A percentile compares a stretch with the other conserved stretches of the same genome.
Conservation (phyloP, 2,329 filamentous ascomycete species). For the Fusarium gaditjirri region DNA sequence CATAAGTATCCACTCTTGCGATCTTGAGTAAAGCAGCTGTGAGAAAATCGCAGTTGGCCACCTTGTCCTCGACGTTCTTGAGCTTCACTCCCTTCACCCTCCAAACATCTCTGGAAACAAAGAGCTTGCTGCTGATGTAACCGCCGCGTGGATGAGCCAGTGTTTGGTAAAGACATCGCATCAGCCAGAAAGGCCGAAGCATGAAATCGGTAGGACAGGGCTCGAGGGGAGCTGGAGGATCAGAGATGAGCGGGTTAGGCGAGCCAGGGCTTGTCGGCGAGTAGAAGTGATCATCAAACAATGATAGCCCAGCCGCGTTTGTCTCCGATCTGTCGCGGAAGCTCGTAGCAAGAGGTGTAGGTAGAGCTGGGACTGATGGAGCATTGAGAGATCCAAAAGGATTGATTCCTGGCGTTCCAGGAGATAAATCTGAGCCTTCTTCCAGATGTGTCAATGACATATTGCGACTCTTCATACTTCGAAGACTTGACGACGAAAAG, state of each 20-base stretch:
- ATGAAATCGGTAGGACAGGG: constrained; percentile 90
- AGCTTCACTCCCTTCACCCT: constrained; percentile 92
- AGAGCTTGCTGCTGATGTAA: constrained; percentile 90
- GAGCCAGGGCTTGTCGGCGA: constrained; percentile 71
- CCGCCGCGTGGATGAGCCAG: constrained; percentile 91
- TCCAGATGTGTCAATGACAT: constrained; percentile 73
- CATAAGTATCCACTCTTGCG: constrained; percentile 83
- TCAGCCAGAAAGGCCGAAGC: constrained; percentile 96
- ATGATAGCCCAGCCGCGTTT: constrained; percentile 72
- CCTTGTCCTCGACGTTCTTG: constrained; percentile 91
- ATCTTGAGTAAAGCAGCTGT: constrained; percentile 90
- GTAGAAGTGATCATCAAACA: constrained; percentile 88
- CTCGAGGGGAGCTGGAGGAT: constrained; percentile 83
- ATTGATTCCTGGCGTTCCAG: constrained; percentile 78
- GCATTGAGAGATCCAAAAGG: constrained; percentile 68
- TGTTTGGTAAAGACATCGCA: constrained; percentile 93
- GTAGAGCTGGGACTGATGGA: constrained; percentile 66
- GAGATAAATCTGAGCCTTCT: constrained; percentile 73
- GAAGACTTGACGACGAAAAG: constrained; percentile 75
- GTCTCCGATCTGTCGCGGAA: constrained; percentile 69
- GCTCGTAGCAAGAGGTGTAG: constrained; percentile 73
- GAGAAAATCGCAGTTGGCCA: constrained; percentile 88
- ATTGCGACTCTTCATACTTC: constrained; percentile 78
- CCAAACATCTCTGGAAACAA: constrained; percentile 94
- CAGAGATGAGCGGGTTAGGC: constrained; percentile 69